These are phyloP conservation scores for Hypseocharis bilobata DNA, from an alignment of 441 rosid genomes.

Conservation along the genomic window DNA sequence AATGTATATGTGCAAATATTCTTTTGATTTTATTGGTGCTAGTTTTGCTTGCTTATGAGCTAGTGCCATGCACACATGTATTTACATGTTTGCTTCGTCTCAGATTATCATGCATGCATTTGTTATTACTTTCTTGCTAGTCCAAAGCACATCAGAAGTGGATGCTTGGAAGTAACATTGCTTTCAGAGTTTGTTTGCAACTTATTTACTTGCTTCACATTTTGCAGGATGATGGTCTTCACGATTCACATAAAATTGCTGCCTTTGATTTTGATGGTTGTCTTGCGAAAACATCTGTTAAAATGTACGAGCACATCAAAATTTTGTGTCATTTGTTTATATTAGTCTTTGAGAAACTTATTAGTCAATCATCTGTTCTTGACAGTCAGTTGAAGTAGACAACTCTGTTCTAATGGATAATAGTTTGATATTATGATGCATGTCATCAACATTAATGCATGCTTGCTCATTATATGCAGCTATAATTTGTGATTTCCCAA, in stretches of 20 bases:
- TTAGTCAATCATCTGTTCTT: no score
- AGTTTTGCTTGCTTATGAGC: not conserved
- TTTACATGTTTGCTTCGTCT: not conserved
- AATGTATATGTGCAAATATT: no score
- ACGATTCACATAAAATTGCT: constrained; percentile 69
- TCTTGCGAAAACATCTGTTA: constrained; percentile 74
- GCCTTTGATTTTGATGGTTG: constrained; percentile 97
- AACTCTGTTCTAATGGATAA: no score
- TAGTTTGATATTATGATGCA: no score
- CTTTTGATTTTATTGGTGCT: not conserved
- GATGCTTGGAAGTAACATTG: not conserved
- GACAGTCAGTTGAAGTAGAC: no score
- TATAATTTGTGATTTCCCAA: no score
- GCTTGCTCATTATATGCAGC: no score
- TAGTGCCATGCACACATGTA: not conserved
- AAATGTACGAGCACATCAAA: constrained; percentile 33
- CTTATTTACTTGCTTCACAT: constrained; percentile 4
- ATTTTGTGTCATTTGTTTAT: constrained; percentile 2
- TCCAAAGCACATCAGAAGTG: not conserved
- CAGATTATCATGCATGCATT: not conserved
- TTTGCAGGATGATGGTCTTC: constrained; percentile 70
- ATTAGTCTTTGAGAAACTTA: no score
- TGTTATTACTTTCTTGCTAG: constrained; percentile 2
- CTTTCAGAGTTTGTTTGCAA: not conserved
- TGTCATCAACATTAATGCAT: no score